Evolutionary conservation across 345 rosid species (phyloP), one percentile per base, ranked within the genome.

Genomic region (Populus ilicifolia): DNA sequence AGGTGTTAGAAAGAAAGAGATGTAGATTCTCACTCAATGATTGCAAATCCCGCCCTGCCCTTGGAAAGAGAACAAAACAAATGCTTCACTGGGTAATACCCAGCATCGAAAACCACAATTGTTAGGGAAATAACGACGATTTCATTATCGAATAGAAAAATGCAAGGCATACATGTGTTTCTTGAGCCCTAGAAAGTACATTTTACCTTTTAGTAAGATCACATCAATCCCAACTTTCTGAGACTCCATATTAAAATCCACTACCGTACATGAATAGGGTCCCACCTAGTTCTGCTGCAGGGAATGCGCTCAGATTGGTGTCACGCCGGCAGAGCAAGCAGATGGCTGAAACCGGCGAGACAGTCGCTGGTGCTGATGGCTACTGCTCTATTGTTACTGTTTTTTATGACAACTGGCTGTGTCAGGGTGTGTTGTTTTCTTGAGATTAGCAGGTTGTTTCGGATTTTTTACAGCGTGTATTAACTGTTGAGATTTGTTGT

Each of bases 211-310:
- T 21, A 25, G 54, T 17, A 38, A 69, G 64, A 36, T 73, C 79
- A 83, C 86, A 79, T 74, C 86, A 77, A 71, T 71, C 83, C 71
- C 77, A 79, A 76, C 71, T 64, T 71, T 76, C 65, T 13, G 67
- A 71, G 48, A 39, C 67, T 50, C 38, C 3, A 62, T 66, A 62
- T 72, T 25, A 63, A 65, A 62, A 54, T 33, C 1, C 25, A 20
- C 38, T 21, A 38, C 2, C 7, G 33, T 8, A 3, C 44, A 11
- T 39, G 25, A 6, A 23, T 1, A 18, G 68, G 73, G 73, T 16
- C 74, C 68, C 29, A 1, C 72, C 12, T 29, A 2, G 50, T 3
- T 14, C 29, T 9, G 5, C 11, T 10, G 27, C 10, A 23, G 35
- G 41, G 3, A 1, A 17, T 44, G 67, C 70, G 12, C 21, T 77